Base-by-base conservation (phyloP, 2,329 filamentous ascomycete genomes). In the Colletotrichum trifolii region DNA sequence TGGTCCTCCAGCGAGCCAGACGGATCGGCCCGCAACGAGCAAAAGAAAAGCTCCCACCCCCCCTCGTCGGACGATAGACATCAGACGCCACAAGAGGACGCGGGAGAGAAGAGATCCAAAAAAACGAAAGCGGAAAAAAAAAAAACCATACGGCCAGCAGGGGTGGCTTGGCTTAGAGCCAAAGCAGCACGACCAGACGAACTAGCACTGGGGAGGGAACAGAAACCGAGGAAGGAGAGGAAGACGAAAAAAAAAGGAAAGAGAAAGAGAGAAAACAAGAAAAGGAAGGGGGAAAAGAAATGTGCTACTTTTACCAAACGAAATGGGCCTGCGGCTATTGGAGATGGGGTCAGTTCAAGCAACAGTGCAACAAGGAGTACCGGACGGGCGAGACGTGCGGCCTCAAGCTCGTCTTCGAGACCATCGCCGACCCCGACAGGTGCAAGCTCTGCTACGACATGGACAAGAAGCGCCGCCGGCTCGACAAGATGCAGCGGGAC, bases 271-370 rank as follows among this genome's bases (percentile, higher is more conserved):
- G 39, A 35, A 34, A 33, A 13, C 4, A 25, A 34, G 13, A 38
- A 17, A 33, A 50, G 36, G n/a, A 17, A 47, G 25, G 9, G 36
- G 63, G 60, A 58, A 58, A 60, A 62, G 84, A 75, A 71, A 97
- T 98, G 95, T 97, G 95, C 83, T 97, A 96, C 85, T 98, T 94
- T 84, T 94, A 97, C 74, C 91, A 95, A 80, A 93, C 91, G 77
- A 87, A 88, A 72, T 97, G 92, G 86, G 79, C 79, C 63, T 98
- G 95, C 81, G 91, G 92, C 74, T 95, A 93, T 85, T 97, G 91
- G 90, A 93, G 94, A 79, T 98, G 94, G 94, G 92, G 93, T 70
- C 91, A 91, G 81, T 97, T 97, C 83, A 89, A 92, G 70, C 88
- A 94, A 78, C 94, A 97, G 77, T 98, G 95, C 85, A 90, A 91